Evolutionary conservation across 2,329 filamentous ascomycete species (phyloP).

Genomic region (Penicillium digitatum): DNA sequence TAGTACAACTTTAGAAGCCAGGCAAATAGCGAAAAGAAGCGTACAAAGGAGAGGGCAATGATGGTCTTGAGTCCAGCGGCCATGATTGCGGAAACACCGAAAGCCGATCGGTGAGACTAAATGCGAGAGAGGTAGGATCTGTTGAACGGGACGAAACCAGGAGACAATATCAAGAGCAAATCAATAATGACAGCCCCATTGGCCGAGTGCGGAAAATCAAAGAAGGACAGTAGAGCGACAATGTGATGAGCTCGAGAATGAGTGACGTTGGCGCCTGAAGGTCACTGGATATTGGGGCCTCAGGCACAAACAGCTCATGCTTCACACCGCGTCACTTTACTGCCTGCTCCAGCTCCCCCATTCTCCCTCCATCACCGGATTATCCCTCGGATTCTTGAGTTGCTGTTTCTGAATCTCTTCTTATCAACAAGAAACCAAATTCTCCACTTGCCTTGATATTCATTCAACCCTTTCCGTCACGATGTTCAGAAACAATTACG

Average conservation of each 20-base stretch:
- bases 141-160: conserved; percentile 4
- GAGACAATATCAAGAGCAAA: conserved; percentile 1
- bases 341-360: conserved; percentile 30
- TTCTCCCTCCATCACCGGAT: conserved; percentile 15
- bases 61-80: conserved; percentile 97
- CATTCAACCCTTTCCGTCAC: conserved; percentile 37
- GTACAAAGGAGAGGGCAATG: conserved; percentile 94
- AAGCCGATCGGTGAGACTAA: conserved; percentile 10
- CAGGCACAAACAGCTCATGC: conserved; percentile 27
- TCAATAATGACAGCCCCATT: conserved; percentile 17
- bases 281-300: conserved; percentile 26
- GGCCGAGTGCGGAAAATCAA: conserved; percentile 10
- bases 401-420: conserved; percentile 11
- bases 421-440: conserved; percentile 9
- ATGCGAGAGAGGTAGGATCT: conserved; percentile 1
- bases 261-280: conserved; percentile 33
- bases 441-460: conserved; percentile 4
- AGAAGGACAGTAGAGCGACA: neutral
- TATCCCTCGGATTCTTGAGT: conserved; percentile 15
- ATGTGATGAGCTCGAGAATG: conserved; percentile 16
- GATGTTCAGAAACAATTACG: conserved; percentile 99
- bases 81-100: conserved; percentile 39
- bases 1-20: neutral
- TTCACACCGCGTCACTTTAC: conserved; percentile 36
- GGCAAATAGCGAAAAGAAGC: conserved; percentile 24